Evolutionary conservation across 805 yeast species (phyloP).

Genomic region (Metschnikowia hibisci): DNA sequence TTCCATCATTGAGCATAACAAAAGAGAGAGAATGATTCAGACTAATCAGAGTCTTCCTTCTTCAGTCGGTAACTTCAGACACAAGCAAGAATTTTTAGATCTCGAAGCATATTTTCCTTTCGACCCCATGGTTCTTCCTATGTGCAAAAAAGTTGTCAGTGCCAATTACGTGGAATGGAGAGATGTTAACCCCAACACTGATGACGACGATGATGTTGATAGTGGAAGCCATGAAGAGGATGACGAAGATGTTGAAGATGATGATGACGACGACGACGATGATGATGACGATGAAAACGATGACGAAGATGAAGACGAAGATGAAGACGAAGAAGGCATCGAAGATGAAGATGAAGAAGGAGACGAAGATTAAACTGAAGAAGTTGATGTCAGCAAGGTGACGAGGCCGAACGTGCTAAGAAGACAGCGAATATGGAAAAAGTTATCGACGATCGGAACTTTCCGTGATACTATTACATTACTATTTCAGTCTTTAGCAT

Average conservation of each 20-base stretch:
- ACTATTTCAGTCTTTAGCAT: slow-evolving; percentile 14
- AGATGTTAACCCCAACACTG: slow-evolving; percentile 46
- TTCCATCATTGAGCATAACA: slow-evolving; percentile 86
- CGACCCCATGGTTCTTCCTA: slow-evolving; percentile 79
- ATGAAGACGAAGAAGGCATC: too few relatives aligned
- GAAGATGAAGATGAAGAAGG: slow-evolving; percentile 15
- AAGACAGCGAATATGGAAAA: slow-evolving; percentile 14
- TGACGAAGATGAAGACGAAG: slow-evolving; percentile 16
- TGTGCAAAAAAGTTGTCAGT: slow-evolving; percentile 51
- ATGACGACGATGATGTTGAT: slow-evolving; percentile 56
- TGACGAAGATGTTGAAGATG: slow-evolving; percentile 23
- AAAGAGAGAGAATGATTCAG: slow-evolving; percentile 59
- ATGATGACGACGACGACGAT: slow-evolving; percentile 16
- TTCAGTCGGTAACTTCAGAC: slow-evolving; percentile 42
- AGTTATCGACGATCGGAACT: slow-evolving; percentile 5
- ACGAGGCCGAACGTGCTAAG: slow-evolving; percentile 5
- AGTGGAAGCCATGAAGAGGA: slow-evolving; percentile 28
- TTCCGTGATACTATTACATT: slow-evolving; percentile 2
- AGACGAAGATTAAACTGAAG: slow-evolving; percentile 11
- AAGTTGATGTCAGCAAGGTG: slow-evolving; percentile 6
- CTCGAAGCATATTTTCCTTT: slow-evolving; percentile 95
- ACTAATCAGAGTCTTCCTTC: slow-evolving; percentile 33
- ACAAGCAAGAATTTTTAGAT: slow-evolving; percentile 79
- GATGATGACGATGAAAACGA: slow-evolving; percentile 14
- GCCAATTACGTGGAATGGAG: slow-evolving; percentile 71